Base-by-base conservation (phyloP, 306 rosid genomes). In the Senna tora region DNA sequence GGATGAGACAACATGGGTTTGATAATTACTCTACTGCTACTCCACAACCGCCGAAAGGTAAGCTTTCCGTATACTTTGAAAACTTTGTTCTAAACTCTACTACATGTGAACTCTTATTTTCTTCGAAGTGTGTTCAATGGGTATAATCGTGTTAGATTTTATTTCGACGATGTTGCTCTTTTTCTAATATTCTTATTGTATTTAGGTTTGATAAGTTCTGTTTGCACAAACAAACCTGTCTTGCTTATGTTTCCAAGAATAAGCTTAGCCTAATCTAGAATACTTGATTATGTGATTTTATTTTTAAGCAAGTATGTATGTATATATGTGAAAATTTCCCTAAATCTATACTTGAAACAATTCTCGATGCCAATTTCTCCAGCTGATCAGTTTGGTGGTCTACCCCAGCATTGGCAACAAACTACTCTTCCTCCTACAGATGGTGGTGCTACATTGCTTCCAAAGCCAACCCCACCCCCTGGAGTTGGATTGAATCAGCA, bases 341-440 rank as follows among this genome's bases (percentile, higher is more conserved):
- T 56, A 12, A 19, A 38, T 33, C 9, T 47, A 54, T 4, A 11
- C 33, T 43, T 45, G 69, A 57, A 66, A 67, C 39, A 7, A 52
- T 38, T 62, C 2, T 66, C 56, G 70, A 45, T 59, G 11, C 54
- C 55, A 20, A 39, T 72, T 41, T 82, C 54, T 70, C 36, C 81
- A 84, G 87, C 61, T 73, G 90, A 79, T 59, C 59, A 68, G 51
- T 60, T 55, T 58, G 75, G 73, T 28, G 89, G 57, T 55, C 64
- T 38, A 25, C 70, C 69, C 72, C 85, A 74, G 67, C 55, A 72
- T 20, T 55, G 42, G 79, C 83, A 78, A 53, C 63, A 38, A 4
- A 51, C 49, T 50, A 50, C 45, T 66, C 21, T 69, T 74, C 80
- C 90, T 45, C 58, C 74, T 0, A 22, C 42, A 1, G 42, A 66